Base-by-base conservation (phyloP, 306 rosid genomes). In the Styphnolobium japonicum region DNA sequence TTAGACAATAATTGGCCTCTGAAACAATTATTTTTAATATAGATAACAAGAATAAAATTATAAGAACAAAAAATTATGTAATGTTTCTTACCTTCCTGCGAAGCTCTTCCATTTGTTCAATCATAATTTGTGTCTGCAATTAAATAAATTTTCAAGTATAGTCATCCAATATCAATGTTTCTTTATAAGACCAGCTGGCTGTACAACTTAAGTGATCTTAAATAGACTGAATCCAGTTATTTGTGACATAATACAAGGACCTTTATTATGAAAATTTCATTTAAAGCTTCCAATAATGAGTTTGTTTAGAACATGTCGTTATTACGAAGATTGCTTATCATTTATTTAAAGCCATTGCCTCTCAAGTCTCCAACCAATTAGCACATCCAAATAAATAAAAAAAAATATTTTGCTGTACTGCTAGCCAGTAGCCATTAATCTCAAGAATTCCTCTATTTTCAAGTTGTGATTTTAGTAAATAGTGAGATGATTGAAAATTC, bases 91-190 rank as follows among this genome's bases (percentile, higher is more conserved):
- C 97, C 91, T 86, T 92, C 78, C 77, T 83, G 67, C 97, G 91
- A 52, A 94, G 97, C 12, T 91, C 89, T 75, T 94, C 98, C 91
- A 92, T 77, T 81, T 91, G 94, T 43, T 92, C 97, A 63, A 76
- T 67, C 95, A 94, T 87, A 34, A 92, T 85, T 69, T 92, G 93
- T 33, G 92, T 89, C 98, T 94, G 89, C 89, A 80, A 61, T 62
- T 18, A 48, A 57, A 62, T 55, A 37, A 81, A 52, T 22, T 37
- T 51, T 37, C 16, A 36, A 1, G 23, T 43, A 36, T 43, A 1
- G 0, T 63, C 15, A 37, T 60, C 27, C 6, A 37, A 67, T 40
- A 25, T 67, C 53, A 42, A 4, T 22, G 40, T 46, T 33, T 72
- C 42, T n/a, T 42, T 27, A 12, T 27, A 60, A 1, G 4, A 57